Conservation (phyloP, 2,329 filamentous ascomycete species). For the Penicillium sp. region DNA sequence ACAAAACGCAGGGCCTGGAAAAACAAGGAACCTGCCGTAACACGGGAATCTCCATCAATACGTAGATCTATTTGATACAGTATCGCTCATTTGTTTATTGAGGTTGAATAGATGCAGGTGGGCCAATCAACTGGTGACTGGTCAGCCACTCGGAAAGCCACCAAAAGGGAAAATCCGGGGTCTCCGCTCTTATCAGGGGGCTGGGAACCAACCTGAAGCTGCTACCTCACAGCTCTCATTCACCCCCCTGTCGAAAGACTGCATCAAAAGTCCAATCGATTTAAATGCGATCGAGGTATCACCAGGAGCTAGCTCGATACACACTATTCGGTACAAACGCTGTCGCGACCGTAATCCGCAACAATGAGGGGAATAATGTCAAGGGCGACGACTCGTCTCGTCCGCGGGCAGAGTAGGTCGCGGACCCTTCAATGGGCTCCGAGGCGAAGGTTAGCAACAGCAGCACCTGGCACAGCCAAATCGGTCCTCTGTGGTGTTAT, state of each 20-base stretch:
- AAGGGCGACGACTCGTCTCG: neutral
- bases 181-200: neutral
- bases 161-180: conserved; percentile 1
- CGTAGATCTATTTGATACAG: no score
- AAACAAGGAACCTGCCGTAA: no score
- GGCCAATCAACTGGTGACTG: neutral
- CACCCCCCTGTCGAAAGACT: no score
- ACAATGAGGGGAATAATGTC: neutral
- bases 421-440: neutral
- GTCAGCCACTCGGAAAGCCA: neutral
- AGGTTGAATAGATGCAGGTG: neutral
- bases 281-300: neutral
- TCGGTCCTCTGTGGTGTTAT: neutral
- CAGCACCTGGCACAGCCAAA: neutral
- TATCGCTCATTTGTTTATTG: no score
- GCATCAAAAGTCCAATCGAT: no score
- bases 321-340: neutral
- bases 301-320: neutral
- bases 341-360: neutral
- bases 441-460: neutral
- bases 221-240: neutral
- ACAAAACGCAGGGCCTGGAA: no score
- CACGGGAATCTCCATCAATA: no score
- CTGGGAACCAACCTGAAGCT: neutral
- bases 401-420: neutral